phyloP scores from a whole-genome alignment of 2,329 filamentous ascomycete species.

The Leptographium wingfieldii region DNA sequence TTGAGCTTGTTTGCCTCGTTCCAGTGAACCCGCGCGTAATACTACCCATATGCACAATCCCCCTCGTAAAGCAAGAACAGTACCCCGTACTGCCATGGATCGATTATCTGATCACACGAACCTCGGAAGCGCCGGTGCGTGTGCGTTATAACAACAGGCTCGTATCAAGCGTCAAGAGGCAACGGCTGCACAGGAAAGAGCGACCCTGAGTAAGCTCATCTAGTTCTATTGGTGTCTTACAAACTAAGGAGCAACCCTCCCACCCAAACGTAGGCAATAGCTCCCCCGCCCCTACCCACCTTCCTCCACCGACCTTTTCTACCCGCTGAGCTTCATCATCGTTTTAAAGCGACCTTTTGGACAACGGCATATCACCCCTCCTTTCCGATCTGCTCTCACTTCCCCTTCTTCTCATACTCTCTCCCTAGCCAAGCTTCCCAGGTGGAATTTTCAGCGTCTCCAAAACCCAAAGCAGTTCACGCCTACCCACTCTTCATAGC shows the following conservation, averaged over 20 bases:
- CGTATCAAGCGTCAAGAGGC: neutral
- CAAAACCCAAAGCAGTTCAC: neutral
- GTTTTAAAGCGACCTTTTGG: constrained; percentile 4
- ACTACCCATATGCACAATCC: neutral
- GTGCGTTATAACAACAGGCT: too few species aligned
- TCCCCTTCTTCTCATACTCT: neutral
- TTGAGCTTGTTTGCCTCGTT: neutral
- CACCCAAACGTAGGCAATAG: neutral
- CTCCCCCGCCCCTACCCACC: constrained; percentile 5
- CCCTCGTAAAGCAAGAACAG: neutral
- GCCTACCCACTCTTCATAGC: neutral
- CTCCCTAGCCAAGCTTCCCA: neutral
- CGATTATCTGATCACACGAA: neutral
- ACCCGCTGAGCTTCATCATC: constrained; percentile 11
- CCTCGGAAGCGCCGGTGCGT: neutral
- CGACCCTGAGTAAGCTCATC: constrained; percentile 4
- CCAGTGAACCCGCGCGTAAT: neutral
- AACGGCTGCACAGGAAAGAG: neutral
- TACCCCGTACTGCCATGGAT: neutral
- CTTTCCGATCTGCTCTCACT: neutral
- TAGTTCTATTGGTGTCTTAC: neutral
- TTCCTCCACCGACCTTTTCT: neutral
- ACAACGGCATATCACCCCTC: neutral
- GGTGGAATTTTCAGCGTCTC: neutral
- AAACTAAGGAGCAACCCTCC: neutral